Conservation (phyloP, 1,139 yeast species). For the Yamadazyma songkhlaensis region DNA sequence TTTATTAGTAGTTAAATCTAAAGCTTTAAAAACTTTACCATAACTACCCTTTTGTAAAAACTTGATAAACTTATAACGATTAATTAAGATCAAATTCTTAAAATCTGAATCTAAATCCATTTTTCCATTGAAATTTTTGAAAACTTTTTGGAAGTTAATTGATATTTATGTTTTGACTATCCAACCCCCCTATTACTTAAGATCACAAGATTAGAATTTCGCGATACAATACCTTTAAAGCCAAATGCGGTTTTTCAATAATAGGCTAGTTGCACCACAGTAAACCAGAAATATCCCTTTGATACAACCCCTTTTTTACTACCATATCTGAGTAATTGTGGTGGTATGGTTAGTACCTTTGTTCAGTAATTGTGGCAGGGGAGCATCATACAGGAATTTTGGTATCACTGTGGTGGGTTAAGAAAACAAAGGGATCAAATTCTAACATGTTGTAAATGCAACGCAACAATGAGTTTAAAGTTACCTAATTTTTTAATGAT, state of each 20-base stretch:
- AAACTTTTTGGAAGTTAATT: not conserved
- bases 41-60: conserved; percentile 51
- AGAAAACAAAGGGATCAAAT: not conserved
- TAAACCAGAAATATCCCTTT: too few relatives aligned
- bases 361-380: not conserved
- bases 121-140: not conserved
- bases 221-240: conserved; percentile 1
- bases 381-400: too few relatives aligned
- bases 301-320: too few relatives aligned
- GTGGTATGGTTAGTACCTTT: too few relatives aligned
- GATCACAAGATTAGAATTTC: conserved; percentile 2
- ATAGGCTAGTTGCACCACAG: too few relatives aligned
- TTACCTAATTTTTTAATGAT: not conserved
- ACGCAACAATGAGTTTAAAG: not conserved
- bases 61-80: conserved; percentile 34
- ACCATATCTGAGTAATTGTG: too few relatives aligned
- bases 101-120: conserved; percentile 5
- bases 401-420: too few relatives aligned
- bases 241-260: not conserved
- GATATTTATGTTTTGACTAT: too few relatives aligned
- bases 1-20: conserved; percentile 24
- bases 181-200: conserved; percentile 1
- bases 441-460: not conserved
- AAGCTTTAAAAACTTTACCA: conserved; percentile 51
- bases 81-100: conserved; percentile 16